These are phyloP conservation scores for Chaetomium fimeti DNA, from an alignment of 495 filamentous ascomycete species.

Conservation along the genomic window DNA sequence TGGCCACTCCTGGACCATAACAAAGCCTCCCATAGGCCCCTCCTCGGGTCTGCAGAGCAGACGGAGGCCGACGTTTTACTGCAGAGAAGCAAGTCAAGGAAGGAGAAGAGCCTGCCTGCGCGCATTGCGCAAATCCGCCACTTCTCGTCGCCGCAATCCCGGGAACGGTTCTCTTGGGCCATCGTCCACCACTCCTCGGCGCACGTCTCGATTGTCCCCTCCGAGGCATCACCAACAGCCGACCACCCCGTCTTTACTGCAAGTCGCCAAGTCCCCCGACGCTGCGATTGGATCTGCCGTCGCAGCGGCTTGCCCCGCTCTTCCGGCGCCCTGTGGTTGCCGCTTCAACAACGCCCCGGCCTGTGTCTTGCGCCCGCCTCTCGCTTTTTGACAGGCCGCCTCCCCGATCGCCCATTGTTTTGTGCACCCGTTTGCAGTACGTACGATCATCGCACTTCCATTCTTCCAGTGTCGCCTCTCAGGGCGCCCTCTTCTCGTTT, in stretches of 20 bases:
- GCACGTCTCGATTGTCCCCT: conserved; percentile 1
- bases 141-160: not conserved
- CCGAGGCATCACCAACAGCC: conserved; percentile 8
- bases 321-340: conserved; percentile 27
- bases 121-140: conserved; percentile 2
- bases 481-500: conserved; percentile 8
- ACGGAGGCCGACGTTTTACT: not conserved
- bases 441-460: conserved; percentile 29
- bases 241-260: conserved; percentile 4
- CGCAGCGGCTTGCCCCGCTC: conserved; percentile 12
- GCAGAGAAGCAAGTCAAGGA: conserved; percentile 7
- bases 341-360: conserved; percentile 27
- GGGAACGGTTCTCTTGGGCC: not conserved
- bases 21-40: conserved; percentile 43
- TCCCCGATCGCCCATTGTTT: conserved; percentile 28
- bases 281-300: conserved; percentile 23
- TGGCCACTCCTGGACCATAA: conserved; percentile 41
- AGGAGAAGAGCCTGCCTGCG: not conserved
- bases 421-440: conserved; percentile 29
- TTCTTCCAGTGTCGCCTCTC: conserved; percentile 26
- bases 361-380: conserved; percentile 30
- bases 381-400: conserved; percentile 32
- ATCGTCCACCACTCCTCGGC: not conserved
- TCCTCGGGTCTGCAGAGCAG: conserved; percentile 15
- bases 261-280: conserved; percentile 8